Percentiles rank a stretch among this genome's conserved stretches.
Conservation (phyloP, 495 filamentous ascomycete genomes). For the Pyrenopolyporus hunteri region DNA sequence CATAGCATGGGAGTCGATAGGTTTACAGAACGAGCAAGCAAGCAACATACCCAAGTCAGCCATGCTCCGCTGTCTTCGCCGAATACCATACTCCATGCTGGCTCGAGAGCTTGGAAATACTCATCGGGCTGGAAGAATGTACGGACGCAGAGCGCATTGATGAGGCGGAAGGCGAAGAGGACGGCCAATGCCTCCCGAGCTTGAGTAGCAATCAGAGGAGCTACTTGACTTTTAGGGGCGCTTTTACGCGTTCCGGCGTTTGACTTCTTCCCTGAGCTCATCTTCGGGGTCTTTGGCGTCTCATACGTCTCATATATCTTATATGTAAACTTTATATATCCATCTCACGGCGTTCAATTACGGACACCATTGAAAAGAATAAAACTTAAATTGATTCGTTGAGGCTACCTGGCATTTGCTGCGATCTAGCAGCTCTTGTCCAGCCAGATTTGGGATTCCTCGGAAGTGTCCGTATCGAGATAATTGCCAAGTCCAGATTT, state of each 20-base stretch:
- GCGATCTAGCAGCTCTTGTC: slow-evolving; percentile 3
- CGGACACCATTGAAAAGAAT: not conserved
- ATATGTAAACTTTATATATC: slow-evolving; percentile 4
- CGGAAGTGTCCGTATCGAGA: slow-evolving; percentile 36
- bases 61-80: slow-evolving; percentile 78
- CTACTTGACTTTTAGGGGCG: slow-evolving; percentile 8
- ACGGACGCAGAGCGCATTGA: slow-evolving; percentile 80
- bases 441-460: slow-evolving; percentile 31
- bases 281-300: slow-evolving; percentile 29
- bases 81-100: slow-evolving; percentile 90
- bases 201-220: slow-evolving; percentile 37
- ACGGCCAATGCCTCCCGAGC: slow-evolving; percentile 61
- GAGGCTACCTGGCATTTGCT: slow-evolving; percentile 35
- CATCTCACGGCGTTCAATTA: slow-evolving; percentile 14
- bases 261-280: slow-evolving; percentile 33
- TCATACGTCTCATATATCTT: not conserved
- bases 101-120: slow-evolving; percentile 95
- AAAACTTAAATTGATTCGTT: slow-evolving; percentile 17
- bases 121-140: slow-evolving; percentile 99
- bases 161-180: slow-evolving; percentile 76
- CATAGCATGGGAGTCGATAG: not conserved
- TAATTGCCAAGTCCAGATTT: not conserved
- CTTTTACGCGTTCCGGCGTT: slow-evolving; percentile 5
- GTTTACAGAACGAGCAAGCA: not conserved
- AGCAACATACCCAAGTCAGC: slow-evolving; percentile 86